Evolutionary conservation across 1,284 basidiomycete species (phyloP), one percentile per base, ranked within the genome.

Genomic region (Fomitopsis schrenkii): DNA sequence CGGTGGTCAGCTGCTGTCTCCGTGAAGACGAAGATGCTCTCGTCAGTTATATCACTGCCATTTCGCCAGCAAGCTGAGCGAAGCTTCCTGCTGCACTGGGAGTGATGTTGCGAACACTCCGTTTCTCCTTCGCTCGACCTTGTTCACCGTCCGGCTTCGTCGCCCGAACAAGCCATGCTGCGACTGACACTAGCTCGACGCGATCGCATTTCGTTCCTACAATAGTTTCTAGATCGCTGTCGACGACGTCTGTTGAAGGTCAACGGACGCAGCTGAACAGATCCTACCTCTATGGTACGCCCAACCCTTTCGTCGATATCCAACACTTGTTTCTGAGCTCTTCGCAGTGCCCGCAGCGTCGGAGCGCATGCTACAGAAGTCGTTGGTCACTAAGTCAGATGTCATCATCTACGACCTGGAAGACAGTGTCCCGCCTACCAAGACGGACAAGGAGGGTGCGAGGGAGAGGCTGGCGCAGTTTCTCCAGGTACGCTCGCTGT

Each of bases 371-470:
- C 83, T 95, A 19, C 79, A 88, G 68, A 94, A 94, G 71, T 92
- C 91, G 0, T 77, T 90, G 42, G 73, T 69, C 9, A 80, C 80
- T 10, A 72, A 75, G 1, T 88, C 92, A 1, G 93, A 95, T 68
- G 80, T 88, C 38, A 79, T 94, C 36, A 87, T 93, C n/a, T 95
- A 93, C 70, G 93, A 95, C 75, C 79, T 95, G 19, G 93, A 95
- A 71, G 93, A 95, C 71, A 91, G 90, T 61, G 85, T 95, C 0
- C 80, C 91, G 5, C 88, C 89, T 8, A 79, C 78, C 15, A 71
- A 76, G 2, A 65, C 70, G 8, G 85, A 88, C 69, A 95, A 94
- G 74, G 71, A 72, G 9, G 75, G 78, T 56, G 91, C 93, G 0
- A 79, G 93, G 62, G 69, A 72, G 2, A 78, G 85, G 22, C 76